Percentiles rank a stretch among this genome's conserved stretches.
Conservation (phyloP, 2,329 filamentous ascomycete genomes). For the Colletotrichum agaves region DNA sequence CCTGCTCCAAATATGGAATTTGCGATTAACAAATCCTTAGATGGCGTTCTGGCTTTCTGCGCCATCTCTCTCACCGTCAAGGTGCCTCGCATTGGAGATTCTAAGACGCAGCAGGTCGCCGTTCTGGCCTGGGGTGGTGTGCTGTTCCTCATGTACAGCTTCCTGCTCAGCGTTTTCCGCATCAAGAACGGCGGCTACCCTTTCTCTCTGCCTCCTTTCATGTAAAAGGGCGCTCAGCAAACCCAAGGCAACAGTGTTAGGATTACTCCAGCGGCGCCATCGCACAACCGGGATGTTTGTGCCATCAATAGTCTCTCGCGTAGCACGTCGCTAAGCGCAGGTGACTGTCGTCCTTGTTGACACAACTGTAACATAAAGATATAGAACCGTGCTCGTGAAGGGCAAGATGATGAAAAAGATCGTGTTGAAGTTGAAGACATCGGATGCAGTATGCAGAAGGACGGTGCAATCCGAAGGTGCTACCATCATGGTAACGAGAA, state of each 20-base stretch:
- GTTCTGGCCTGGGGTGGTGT: constrained; percentile 83
- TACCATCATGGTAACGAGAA: too few relatives aligned
- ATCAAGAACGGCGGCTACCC: constrained; percentile 96
- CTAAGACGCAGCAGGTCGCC: constrained; percentile 81
- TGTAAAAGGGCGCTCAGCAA: constrained; percentile 51
- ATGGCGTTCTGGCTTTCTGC: constrained; percentile 84
- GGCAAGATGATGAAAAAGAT: background rate
- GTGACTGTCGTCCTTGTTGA: background rate
- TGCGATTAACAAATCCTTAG: constrained; percentile 58
- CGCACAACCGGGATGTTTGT: background rate
- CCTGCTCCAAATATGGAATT: constrained; percentile 7
- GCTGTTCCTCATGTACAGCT: constrained; percentile 88
- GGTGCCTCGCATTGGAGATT: constrained; percentile 86
- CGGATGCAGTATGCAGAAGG: too few relatives aligned
- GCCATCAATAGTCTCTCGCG: background rate
- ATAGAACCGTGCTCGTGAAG: background rate
- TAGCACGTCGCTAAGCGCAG: background rate
- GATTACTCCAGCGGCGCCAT: background rate
- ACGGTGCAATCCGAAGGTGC: too few relatives aligned
- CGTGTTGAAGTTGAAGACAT: background rate
- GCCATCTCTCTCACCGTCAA: constrained; percentile 92
- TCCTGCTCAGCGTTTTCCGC: constrained; percentile 92
- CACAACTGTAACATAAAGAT: constrained; percentile 24
- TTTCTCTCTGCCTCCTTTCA: constrained; percentile 92
- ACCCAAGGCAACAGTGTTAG: background rate